Percentiles rank a stretch among this genome's conserved stretches.
These are phyloP conservation scores for Persicaria tinctoria DNA, from an alignment of 148 eudicot genomes.

Conservation along the genomic window DNA sequence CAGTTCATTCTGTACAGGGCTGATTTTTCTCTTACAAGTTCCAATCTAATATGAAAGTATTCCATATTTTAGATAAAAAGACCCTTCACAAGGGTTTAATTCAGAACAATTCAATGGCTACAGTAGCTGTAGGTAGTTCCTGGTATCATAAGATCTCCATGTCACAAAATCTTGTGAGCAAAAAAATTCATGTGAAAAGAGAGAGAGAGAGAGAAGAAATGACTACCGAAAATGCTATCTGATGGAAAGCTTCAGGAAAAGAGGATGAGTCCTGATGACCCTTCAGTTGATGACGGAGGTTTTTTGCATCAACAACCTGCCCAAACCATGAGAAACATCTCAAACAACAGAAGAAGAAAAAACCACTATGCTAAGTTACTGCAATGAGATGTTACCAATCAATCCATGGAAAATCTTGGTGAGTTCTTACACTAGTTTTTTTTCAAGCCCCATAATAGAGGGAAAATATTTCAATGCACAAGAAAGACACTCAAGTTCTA, in stretches of 20 bases:
- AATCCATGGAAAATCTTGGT: not conserved
- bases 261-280: slow-evolving; percentile 63
- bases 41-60: not conserved
- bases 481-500: not conserved
- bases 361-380: not conserved
- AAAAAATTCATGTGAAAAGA: not conserved
- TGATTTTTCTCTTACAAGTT: not conserved
- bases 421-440: not conserved
- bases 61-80: not conserved
- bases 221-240: slow-evolving; percentile 90
- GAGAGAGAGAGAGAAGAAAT: slow-evolving; percentile 3
- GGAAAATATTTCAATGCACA: no score
- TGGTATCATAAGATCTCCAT: not conserved
- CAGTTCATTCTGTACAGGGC: not conserved
- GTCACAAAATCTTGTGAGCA: not conserved
- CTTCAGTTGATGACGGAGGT: slow-evolving; percentile 78
- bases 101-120: not conserved
- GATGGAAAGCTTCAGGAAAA: slow-evolving; percentile 87
- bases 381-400: not conserved
- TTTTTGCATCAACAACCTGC: slow-evolving; percentile 94
- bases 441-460: no score
- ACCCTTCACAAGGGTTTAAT: not conserved
- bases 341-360: not conserved
- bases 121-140: not conserved
- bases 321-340: slow-evolving; percentile 14